Conservation (phyloP, 2,329 filamentous ascomycete species). For the Phyllosticta ampelicida region DNA sequence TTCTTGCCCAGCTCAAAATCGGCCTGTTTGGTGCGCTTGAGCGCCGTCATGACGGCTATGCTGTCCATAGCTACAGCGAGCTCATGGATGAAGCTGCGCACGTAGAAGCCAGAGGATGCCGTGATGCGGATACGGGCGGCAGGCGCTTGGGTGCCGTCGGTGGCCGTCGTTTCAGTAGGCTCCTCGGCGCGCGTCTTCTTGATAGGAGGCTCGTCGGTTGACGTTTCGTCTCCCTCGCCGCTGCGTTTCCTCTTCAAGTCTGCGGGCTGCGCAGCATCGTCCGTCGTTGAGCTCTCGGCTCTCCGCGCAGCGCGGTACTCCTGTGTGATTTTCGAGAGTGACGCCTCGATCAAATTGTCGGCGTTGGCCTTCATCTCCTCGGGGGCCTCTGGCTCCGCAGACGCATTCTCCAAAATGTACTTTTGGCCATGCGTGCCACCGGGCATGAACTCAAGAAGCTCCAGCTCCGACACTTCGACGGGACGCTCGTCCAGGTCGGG, state of each 20-base stretch:
- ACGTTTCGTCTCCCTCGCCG: conserved; percentile 45
- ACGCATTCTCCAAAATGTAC: conserved; percentile 54
- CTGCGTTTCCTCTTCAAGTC: conserved; percentile 28
- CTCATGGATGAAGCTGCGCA: conserved; percentile 87
- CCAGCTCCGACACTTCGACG: conserved; percentile 66
- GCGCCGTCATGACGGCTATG: conserved; percentile 73
- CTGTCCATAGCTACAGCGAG: conserved; percentile 73
- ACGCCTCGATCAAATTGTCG: conserved; percentile 8
- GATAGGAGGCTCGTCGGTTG: conserved; percentile 9
- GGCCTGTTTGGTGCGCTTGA: conserved; percentile 71
- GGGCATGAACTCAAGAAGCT: conserved; percentile 74
- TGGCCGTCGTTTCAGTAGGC: background rate
- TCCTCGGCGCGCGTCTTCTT: background rate
- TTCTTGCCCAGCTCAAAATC: conserved; percentile 66
- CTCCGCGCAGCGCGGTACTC: background rate
- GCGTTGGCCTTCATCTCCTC: conserved; percentile 11
- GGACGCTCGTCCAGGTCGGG: conserved; percentile 76
- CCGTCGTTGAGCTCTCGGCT: background rate
- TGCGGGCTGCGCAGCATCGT: background rate
- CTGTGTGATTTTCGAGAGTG: background rate
- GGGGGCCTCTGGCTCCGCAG: conserved; percentile 50
- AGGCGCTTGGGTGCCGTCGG: conserved; percentile 36
- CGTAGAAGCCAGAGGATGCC: conserved; percentile 93
- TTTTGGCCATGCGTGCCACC: conserved; percentile 68
- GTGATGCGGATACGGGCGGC: conserved; percentile 81